Base-by-base conservation (phyloP, 192 early-diverging fungal species). In the Mortierella hygrophila region DNA sequence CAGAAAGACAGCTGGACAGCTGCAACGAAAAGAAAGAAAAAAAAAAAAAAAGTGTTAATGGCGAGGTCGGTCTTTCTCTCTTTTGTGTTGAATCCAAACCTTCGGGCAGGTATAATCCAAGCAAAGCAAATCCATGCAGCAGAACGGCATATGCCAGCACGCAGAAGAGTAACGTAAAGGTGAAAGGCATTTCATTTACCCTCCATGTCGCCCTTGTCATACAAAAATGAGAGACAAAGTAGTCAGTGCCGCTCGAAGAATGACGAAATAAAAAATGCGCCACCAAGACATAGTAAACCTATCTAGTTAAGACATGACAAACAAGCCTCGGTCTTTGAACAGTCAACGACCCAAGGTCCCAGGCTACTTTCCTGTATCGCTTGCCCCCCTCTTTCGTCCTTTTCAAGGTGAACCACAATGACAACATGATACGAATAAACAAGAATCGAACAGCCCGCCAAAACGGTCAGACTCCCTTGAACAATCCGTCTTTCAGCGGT, bases 1-100 rank as follows among this genome's bases (percentile, higher is more conserved):
- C 60, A 65, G 29, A 65, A 65, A 65, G 60, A 32, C 60, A 65
- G 60, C 60, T 65, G 29, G 60, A 32, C 60, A 52, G 49, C 15
- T 52, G 18, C 49, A 52, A 18, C 47, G 35, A 35, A 35, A 49
- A 16, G 18, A 49, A 47, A 49, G 18, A 52, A 21, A 5, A 20
- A 49, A 16, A 49, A 49, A 47, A 49, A 49, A 52, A 21, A 5
- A 20, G 20, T 52, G 20, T 52, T 21, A 52, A 52, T 21, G 49
- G 20, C 16, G 4, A 20, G 47, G 49, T 52, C 49, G 21, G 16
- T 20, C 20, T 46, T 13, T 46, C 20, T 52, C 49, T 52, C 49
- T 21, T 52, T 16, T 52, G n/a, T 60, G n/a, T 15, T 13, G 29
- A 65, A 65, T 65, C 29, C n/a, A 15, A 10, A 65, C n/a, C 23